phyloP scores from a whole-genome alignment of 2,329 filamentous ascomycete genomes.

The Calonectria pseudoreteaudii region DNA sequence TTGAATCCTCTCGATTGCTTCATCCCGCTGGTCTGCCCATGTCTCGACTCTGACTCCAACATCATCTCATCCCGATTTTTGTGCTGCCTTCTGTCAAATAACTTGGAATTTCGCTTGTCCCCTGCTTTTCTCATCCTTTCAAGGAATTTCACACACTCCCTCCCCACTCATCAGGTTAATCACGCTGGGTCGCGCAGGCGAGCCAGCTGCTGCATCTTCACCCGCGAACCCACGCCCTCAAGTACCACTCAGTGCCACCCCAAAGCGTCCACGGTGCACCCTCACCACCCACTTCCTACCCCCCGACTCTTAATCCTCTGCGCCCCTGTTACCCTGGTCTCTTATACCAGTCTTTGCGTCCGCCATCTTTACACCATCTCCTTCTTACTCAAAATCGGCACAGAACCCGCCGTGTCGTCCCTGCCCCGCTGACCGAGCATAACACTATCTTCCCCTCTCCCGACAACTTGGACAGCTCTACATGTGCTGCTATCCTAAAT shows the following conservation, averaged over 20 bases:
- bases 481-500: background rate
- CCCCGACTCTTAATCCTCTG: background rate
- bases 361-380: background rate
- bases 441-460: background rate
- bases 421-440: background rate
- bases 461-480: background rate
- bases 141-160: background rate
- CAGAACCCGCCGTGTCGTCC: background rate
- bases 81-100: background rate
- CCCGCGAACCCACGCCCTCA: slow-evolving; percentile 9
- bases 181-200: background rate
- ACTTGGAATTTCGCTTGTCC: background rate
- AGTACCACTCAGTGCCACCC: slow-evolving; percentile 14
- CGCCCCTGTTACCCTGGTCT: background rate
- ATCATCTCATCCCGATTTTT: background rate
- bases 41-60: background rate
- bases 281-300: background rate
- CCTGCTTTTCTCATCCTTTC: background rate
- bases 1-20: background rate
- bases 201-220: background rate
- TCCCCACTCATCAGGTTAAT: background rate
- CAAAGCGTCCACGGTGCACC: slow-evolving; percentile 1
- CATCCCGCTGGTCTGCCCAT: background rate
- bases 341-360: slow-evolving; percentile 6
- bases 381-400: background rate